These are phyloP conservation scores for Lonicera japonica DNA, from an alignment of 129 eudicot species.

Conservation along the genomic window DNA sequence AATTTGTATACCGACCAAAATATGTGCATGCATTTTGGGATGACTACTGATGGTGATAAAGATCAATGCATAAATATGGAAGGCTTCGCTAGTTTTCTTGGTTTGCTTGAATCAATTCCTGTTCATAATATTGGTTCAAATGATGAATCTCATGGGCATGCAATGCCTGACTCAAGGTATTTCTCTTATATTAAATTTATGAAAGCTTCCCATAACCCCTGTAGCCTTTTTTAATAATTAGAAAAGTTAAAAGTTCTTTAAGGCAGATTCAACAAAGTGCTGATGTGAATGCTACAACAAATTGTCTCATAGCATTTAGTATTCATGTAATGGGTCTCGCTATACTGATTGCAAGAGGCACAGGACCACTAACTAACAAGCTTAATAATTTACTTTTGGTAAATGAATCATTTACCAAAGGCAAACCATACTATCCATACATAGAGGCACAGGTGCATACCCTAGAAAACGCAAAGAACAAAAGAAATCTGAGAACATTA, in stretches of 20 bases:
- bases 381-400: too few species aligned
- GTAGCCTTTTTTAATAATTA: background rate
- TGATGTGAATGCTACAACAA: background rate
- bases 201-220: background rate
- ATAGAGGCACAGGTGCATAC: too few species aligned
- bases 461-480: too few species aligned
- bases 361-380: too few species aligned
- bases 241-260: background rate
- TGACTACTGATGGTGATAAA: constrained; percentile 42
- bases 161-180: constrained; percentile 63
- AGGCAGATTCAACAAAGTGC: background rate
- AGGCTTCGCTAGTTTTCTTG: constrained; percentile 75
- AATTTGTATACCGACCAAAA: constrained; percentile 55
- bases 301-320: too few species aligned
- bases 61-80: constrained; percentile 74
- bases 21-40: constrained; percentile 60
- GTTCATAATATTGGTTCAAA: constrained; percentile 40
- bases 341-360: too few species aligned
- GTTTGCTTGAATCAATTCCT: constrained; percentile 82
- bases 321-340: too few species aligned
- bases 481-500: too few species aligned
- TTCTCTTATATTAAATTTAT: background rate
- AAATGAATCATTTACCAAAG: too few species aligned
- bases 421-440: too few species aligned
- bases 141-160: constrained; percentile 47